These are phyloP conservation scores for Colletotrichum shisoi DNA, from an alignment of 2,329 filamentous ascomycete species.

Conservation along the genomic window DNA sequence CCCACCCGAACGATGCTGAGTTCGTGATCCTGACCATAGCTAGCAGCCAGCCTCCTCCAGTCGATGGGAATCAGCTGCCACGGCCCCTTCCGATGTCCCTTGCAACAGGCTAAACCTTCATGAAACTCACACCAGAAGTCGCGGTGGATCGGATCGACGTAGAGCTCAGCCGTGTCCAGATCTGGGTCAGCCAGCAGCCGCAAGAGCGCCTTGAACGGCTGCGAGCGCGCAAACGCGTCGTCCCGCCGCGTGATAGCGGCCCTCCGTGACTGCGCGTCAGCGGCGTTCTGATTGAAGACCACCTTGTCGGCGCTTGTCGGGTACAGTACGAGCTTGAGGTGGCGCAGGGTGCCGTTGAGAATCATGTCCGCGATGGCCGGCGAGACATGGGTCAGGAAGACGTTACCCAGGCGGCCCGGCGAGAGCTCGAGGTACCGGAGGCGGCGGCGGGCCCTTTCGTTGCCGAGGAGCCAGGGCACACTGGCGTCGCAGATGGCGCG, in stretches of 20 bases:
- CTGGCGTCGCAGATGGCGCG: constrained; percentile 22
- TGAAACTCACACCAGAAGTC: constrained; percentile 56
- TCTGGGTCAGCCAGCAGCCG: constrained; percentile 57
- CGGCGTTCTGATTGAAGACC: constrained; percentile 28
- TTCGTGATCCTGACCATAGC: constrained; percentile 41
- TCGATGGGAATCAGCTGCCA: constrained; percentile 45
- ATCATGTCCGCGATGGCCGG: constrained; percentile 44
- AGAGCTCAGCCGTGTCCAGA: constrained; percentile 51
- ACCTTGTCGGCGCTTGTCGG: constrained; percentile 28
- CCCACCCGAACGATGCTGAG: constrained; percentile 38
- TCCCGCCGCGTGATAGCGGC: constrained; percentile 31
- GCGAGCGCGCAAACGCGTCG: constrained; percentile 34
- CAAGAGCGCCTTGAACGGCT: constrained; percentile 47
- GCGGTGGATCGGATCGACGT: constrained; percentile 50
- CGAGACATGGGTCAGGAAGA: constrained; percentile 36
- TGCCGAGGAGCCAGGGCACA: constrained; percentile 34
- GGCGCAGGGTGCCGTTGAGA: constrained; percentile 42
- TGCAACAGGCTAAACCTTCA: constrained; percentile 39
- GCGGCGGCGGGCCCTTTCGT: constrained; percentile 38
- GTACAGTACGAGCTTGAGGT: constrained; percentile 42
- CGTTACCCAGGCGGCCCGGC: constrained; percentile 41
- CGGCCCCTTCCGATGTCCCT: constrained; percentile 16
- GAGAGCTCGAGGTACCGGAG: constrained; percentile 40
- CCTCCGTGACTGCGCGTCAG: constrained; percentile 22
- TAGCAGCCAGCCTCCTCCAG: constrained; percentile 46